Base-by-base conservation (phyloP, 2,329 filamentous ascomycete species). In the Cladosporium colombiae region DNA sequence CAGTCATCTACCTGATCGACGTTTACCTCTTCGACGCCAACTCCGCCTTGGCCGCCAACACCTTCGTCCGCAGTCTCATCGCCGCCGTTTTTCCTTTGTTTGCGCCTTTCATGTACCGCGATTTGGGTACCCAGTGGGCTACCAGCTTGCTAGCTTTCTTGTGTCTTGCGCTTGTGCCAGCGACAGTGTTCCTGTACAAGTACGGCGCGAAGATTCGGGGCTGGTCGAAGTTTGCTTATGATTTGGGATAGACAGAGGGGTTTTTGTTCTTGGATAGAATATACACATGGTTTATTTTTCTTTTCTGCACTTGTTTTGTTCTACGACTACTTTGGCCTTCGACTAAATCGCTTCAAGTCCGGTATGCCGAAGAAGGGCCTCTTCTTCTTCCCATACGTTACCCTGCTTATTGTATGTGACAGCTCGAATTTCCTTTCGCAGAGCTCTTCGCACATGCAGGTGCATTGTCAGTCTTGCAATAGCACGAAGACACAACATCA, bases 401-500 rank as follows among this genome's bases (percentile, higher is more conserved):
- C 16, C 16, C 16, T 40, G 5, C 14, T 14, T 16, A 53, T 18
- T 29, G 27, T 53, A 53, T 53, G 2, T 53, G 23, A 8, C 49
- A 53, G 5, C 18, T 53, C 23, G 23, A 7, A 3, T 53, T 53
- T 10, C 49, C 49, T 6, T 25, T 53, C 49, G 49, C 16, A 25
- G 49, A 13, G 49, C 49, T n/a, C 3, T 27, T 57, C 8, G 5
- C 11, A 23, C 55, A 57, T 0, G 0, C 33, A 16, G 2, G 1
- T 16, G 37, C 14, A 27, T 29, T 49, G 3, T 56, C 61, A 18
- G 18, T 56, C 37, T 81, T 77, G 70, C 85, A 89, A 71, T 85
- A 89, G 70, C 88, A 90, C 5, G 85, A 88, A 10, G 84, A 80
- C 23, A 74, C 78, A 16, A 90, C 80, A 0, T 80, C 78, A 16